These are phyloP conservation scores for Bombardia bombarda DNA, from an alignment of 495 filamentous ascomycete genomes.

Conservation along the genomic window DNA sequence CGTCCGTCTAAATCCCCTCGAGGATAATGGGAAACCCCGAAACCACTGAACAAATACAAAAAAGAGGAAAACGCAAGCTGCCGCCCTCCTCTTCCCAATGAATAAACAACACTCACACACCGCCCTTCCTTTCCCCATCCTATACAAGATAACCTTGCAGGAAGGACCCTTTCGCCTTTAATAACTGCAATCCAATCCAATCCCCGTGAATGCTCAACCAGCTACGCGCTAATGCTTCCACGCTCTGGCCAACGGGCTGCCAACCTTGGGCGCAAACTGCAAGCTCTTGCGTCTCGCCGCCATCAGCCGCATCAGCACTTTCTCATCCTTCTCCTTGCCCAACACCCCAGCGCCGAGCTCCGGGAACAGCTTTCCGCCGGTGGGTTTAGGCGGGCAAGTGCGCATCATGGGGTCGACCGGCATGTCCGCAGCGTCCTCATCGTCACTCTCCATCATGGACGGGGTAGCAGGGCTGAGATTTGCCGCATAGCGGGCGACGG, in stretches of 20 bases:
- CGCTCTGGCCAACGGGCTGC: conserved; percentile 60
- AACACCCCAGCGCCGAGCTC: conserved; percentile 30
- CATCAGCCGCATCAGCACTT: conserved; percentile 57
- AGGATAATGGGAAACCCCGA: too few relatives aligned
- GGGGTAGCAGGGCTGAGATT: conserved; percentile 30
- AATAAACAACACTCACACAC: too few relatives aligned
- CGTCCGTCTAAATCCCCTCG: too few relatives aligned
- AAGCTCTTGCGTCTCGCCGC: conserved; percentile 72
- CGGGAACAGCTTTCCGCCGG: conserved; percentile 20
- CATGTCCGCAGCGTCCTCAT: conserved; percentile 2
- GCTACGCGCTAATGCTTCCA: conserved; percentile 33
- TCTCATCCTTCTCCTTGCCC: conserved; percentile 34
- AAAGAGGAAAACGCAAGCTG: too few relatives aligned
- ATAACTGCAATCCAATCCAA: too few relatives aligned
- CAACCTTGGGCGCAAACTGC: conserved; percentile 71
- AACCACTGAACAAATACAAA: too few relatives aligned
- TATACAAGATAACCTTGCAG: too few relatives aligned
- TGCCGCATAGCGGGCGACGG: conserved; percentile 33
- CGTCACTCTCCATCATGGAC: conserved; percentile 8
- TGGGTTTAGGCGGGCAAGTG: conserved; percentile 65
- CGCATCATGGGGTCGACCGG: conserved; percentile 50
- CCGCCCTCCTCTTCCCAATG: too few relatives aligned
- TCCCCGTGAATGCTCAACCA: too few relatives aligned
- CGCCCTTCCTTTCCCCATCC: too few relatives aligned
- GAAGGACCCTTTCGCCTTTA: too few relatives aligned